Conservation (phyloP, 495 filamentous ascomycete species). For the Staphylotrichum tortipilum region DNA sequence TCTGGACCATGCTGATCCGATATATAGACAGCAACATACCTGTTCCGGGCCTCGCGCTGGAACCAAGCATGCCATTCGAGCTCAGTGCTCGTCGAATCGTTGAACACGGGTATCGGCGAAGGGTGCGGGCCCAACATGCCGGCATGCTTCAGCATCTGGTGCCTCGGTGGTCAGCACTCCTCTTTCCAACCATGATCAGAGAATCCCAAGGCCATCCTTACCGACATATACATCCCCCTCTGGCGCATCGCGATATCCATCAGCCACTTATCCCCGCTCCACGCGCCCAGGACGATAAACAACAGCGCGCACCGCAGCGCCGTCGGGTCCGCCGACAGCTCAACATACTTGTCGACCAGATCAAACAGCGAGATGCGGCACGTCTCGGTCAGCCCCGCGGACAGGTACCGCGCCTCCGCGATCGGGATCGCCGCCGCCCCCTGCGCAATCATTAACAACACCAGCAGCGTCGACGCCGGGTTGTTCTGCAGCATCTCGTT, state of each 20-base stretch:
- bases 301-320: constrained; percentile 52
- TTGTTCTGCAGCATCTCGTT: constrained; percentile 53
- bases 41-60: constrained; percentile 46
- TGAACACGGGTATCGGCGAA: constrained; percentile 26
- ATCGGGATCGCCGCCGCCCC: constrained; percentile 50
- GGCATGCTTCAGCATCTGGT: constrained; percentile 48
- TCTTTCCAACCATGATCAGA: no score
- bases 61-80: constrained; percentile 50
- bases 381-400: constrained; percentile 52
- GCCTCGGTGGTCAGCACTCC: no score
- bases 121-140: constrained; percentile 42
- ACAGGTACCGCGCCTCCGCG: constrained; percentile 49
- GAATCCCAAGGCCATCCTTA: constrained; percentile 19
- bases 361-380: constrained; percentile 59
- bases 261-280: constrained; percentile 63
- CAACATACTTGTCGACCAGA: constrained; percentile 55
- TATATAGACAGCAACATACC: no score
- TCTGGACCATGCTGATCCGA: no score
- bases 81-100: constrained; percentile 33
- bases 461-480: constrained; percentile 48
- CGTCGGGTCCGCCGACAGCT: constrained; percentile 49
- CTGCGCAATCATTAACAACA: constrained; percentile 60
- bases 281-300: constrained; percentile 51
- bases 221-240: constrained; percentile 56
- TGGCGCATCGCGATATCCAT: constrained; percentile 65